Conservation (phyloP, 2,329 filamentous ascomycete species). For the Trichophyton verrucosum region DNA sequence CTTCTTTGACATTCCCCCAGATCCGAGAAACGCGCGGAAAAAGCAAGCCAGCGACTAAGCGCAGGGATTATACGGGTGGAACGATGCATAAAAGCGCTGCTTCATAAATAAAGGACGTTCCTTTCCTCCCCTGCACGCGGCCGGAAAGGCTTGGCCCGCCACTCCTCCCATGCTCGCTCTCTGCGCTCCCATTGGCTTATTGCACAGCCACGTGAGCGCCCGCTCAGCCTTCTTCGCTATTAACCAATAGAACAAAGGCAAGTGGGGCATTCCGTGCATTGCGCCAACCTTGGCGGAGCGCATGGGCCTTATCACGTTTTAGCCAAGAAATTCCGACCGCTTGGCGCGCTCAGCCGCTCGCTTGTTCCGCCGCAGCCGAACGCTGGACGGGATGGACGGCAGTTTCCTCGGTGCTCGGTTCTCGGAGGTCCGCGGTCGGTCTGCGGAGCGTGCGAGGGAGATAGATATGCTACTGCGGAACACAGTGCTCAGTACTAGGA, state of each 20-base stretch:
- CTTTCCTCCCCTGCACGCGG: not conserved
- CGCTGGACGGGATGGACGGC: not conserved
- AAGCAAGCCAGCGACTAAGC: not conserved
- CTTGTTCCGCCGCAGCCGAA: not conserved
- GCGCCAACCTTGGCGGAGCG: slow-evolving; percentile 1
- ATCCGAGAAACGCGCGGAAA: slow-evolving; percentile 2
- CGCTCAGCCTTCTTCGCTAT: not conserved
- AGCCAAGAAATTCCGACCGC: slow-evolving; percentile 1
- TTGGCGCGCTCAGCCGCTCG: not conserved
- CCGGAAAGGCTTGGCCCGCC: slow-evolving; percentile 10
- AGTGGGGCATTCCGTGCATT: not conserved
- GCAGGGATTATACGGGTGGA: not conserved
- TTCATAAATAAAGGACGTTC: not conserved
- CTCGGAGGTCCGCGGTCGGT: not conserved
- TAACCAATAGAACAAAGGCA: not conserved
- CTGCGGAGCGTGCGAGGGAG: not conserved
- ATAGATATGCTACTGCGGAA: not conserved
- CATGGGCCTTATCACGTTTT: not conserved
- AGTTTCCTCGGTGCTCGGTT: not conserved
- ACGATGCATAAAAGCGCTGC: not conserved
- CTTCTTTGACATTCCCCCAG: not conserved
- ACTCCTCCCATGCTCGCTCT: not conserved
- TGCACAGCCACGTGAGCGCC: slow-evolving; percentile 6
- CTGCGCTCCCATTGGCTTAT: slow-evolving; percentile 5
- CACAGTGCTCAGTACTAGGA: not conserved